A percentile compares a stretch with the other conserved stretches of the same genome.
Conservation (phyloP, 352 stramenopile genomes). For the Phytophthora cactorum region DNA sequence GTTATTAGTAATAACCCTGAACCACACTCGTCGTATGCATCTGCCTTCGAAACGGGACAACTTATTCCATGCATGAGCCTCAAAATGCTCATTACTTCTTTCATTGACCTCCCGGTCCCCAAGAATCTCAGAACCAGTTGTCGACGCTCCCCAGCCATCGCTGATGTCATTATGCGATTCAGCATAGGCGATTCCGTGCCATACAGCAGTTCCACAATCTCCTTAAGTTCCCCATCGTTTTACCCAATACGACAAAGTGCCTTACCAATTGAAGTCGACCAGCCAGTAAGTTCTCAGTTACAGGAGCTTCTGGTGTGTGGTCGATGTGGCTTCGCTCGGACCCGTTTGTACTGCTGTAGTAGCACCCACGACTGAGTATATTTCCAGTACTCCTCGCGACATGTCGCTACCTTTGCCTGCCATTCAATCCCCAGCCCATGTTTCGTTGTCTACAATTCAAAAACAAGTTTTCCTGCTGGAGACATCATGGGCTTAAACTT, state of each 20-base stretch:
- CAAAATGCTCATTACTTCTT: no score
- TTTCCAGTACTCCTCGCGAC: not conserved
- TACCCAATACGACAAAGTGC: not conserved
- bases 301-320: not conserved
- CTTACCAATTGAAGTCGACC: conserved; percentile 13
- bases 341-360: not conserved
- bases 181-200: not conserved
- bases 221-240: not conserved
- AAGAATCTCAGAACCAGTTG: conserved; percentile 12
- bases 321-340: not conserved
- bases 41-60: no score
- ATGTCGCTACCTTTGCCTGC: not conserved
- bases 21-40: no score
- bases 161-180: not conserved
- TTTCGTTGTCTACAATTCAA: not conserved
- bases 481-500: conserved; percentile 2
- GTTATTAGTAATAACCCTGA: no score
- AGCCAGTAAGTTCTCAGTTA: conserved; percentile 5
- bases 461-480: conserved; percentile 1
- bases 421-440: not conserved
- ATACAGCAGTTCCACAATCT: conserved; percentile 12
- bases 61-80: no score
- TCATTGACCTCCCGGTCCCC: no score
- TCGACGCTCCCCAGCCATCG: conserved; percentile 6
- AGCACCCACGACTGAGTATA: conserved; percentile 6